Conservation (phyloP, 176 grass and related monocot genomes). For the Oryza brachyantha region DNA sequence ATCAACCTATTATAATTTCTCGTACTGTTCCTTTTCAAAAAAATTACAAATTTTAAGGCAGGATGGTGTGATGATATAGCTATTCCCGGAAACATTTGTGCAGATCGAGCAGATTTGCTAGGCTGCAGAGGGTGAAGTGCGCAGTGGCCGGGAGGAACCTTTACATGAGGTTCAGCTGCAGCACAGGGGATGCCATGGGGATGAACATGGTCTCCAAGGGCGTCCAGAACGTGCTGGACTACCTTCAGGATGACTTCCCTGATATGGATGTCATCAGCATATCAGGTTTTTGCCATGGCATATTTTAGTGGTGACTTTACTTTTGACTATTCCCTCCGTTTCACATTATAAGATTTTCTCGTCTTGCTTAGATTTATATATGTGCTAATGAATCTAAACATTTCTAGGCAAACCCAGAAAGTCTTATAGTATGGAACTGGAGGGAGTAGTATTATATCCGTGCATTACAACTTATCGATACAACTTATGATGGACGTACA, state of each 20-base stretch:
- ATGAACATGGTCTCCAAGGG: slow-evolving; percentile 99
- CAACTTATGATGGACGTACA: too few species aligned
- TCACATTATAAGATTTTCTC: too few species aligned
- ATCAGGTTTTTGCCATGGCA: slow-evolving; percentile 53
- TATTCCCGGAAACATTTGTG: slow-evolving; percentile 21
- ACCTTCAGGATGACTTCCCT: slow-evolving; percentile 71
- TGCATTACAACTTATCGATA: too few species aligned
- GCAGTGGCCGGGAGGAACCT: slow-evolving; percentile 86
- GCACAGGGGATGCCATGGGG: slow-evolving; percentile 96
- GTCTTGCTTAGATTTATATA: too few species aligned
- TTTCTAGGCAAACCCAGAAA: too few species aligned
- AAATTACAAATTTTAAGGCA: not conserved
- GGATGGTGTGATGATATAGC: not conserved
- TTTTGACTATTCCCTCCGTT: too few species aligned
- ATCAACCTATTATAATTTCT: not conserved
- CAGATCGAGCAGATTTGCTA: slow-evolving; percentile 87
- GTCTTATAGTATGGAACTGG: too few species aligned
- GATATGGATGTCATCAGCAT: slow-evolving; percentile 97
- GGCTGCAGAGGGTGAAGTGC: slow-evolving; percentile 69
- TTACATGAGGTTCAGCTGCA: slow-evolving; percentile 84
- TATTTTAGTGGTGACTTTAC: not conserved
- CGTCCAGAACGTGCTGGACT: slow-evolving; percentile 85
- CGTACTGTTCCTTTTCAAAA: not conserved
- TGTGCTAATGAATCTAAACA: too few species aligned
- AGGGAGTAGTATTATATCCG: too few species aligned